Evolutionary conservation across 2,329 filamentous ascomycete genomes (phyloP).

Genomic region (Coccinonectria pachysandricola): DNA sequence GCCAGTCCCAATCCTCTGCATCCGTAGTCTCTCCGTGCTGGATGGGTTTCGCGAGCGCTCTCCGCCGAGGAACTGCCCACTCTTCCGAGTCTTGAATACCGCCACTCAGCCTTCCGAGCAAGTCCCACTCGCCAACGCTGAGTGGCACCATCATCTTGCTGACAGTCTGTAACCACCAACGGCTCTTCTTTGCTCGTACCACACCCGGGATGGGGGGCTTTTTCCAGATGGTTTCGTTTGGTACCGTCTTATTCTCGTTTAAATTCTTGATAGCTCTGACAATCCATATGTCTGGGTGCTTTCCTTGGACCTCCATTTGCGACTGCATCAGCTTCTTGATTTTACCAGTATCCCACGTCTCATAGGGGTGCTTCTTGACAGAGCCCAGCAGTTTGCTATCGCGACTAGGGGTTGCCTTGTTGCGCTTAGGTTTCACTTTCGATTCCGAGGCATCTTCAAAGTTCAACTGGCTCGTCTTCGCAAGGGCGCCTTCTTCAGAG

Average conservation of each 20-base stretch:
- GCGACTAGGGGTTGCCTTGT: not conserved
- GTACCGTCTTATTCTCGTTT: slow-evolving; percentile 27
- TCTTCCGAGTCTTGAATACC: slow-evolving; percentile 28
- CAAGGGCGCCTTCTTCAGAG: slow-evolving; percentile 37
- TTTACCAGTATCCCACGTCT: slow-evolving; percentile 39
- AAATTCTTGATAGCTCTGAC: slow-evolving; percentile 16
- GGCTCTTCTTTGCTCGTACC: slow-evolving; percentile 31
- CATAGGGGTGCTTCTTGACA: slow-evolving; percentile 27
- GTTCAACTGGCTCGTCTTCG: no score
- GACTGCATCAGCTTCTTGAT: slow-evolving; percentile 30
- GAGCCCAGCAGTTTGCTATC: slow-evolving; percentile 2
- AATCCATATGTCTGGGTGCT: slow-evolving; percentile 17
- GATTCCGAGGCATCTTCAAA: no score
- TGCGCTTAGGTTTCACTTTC: no score
- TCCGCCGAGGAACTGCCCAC: slow-evolving; percentile 28
- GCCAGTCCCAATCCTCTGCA: slow-evolving; percentile 30
- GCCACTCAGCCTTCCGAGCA: slow-evolving; percentile 34
- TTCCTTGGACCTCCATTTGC: slow-evolving; percentile 27
- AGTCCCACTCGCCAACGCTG: slow-evolving; percentile 43
- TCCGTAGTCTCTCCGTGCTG: not conserved
- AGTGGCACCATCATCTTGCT: slow-evolving; percentile 45
- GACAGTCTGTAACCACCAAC: slow-evolving; percentile 36
- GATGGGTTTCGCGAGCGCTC: slow-evolving; percentile 11
- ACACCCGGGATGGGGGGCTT: slow-evolving; percentile 30
- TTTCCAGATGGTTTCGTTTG: slow-evolving; percentile 39